Conservation (phyloP, 2,329 filamentous ascomycete species). For the Fusarium poae region DNA sequence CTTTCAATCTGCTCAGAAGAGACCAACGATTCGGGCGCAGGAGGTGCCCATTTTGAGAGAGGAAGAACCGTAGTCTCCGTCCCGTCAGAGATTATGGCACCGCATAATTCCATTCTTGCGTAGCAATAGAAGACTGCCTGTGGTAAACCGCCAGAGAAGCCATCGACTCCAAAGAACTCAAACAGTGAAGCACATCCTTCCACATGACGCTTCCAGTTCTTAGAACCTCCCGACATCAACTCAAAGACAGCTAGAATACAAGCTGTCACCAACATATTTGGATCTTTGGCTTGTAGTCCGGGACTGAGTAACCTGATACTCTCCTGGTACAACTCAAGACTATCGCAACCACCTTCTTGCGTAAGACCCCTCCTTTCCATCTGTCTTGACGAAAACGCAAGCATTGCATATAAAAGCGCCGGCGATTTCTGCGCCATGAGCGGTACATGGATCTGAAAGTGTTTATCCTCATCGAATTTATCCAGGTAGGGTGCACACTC, state of each 20-base stretch:
- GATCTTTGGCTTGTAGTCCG: conserved; percentile 58
- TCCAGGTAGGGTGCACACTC: conserved; percentile 65
- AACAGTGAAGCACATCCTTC: conserved; percentile 69
- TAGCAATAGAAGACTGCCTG: conserved; percentile 71
- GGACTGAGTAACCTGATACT: conserved; percentile 61
- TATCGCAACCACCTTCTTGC: conserved; percentile 60
- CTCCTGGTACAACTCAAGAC: conserved; percentile 66
- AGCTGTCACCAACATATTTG: conserved; percentile 61
- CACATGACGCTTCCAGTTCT: conserved; percentile 67
- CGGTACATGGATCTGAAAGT: conserved; percentile 65
- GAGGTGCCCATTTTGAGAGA: conserved; percentile 62
- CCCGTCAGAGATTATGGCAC: conserved; percentile 64
- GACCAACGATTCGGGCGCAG: conserved; percentile 15
- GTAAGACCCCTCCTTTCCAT: conserved; percentile 64
- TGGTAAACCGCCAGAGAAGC: conserved; percentile 58
- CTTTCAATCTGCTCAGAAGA: conserved; percentile 23
- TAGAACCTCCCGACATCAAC: conserved; percentile 62
- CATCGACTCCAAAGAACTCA: conserved; percentile 63
- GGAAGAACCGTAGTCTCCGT: conserved; percentile 63
- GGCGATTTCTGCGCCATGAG: conserved; percentile 61
- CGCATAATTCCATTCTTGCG: conserved; percentile 69
- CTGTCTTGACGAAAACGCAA: conserved; percentile 66
- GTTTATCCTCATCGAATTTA: conserved; percentile 66
- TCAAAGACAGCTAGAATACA: conserved; percentile 63
- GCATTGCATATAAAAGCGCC: conserved; percentile 62